A percentile compares a stretch with the other conserved stretches of the same genome.
Conservation (phyloP, 1,284 basidiomycete species). For the Cystobasidium pallidum region DNA sequence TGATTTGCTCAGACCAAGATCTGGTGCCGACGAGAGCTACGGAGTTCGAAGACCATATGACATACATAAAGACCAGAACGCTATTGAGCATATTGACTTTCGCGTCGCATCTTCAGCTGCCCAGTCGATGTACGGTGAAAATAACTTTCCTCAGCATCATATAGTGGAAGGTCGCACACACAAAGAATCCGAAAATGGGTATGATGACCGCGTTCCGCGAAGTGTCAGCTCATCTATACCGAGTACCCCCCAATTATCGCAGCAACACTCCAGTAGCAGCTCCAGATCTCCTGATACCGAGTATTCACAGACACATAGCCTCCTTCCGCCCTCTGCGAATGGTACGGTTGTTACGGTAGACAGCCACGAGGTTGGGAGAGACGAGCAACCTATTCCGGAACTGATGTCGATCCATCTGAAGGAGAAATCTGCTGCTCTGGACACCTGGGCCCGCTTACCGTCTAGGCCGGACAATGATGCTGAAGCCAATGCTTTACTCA, state of each 20-base stretch:
- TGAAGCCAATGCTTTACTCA: slow-evolving; percentile 33
- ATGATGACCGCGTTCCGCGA: background rate
- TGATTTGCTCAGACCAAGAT: background rate
- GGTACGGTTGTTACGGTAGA: background rate
- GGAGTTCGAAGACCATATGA: too few species aligned
- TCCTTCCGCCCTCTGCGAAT: background rate
- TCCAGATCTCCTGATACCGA: slow-evolving; percentile 10
- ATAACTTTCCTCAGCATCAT: background rate
- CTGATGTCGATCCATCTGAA: background rate
- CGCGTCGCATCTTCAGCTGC: background rate
- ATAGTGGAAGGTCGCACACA: background rate
- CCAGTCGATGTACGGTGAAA: background rate
- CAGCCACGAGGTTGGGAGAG: background rate
- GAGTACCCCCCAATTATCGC: slow-evolving; percentile 12
- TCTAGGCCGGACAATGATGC: slow-evolving; percentile 21
- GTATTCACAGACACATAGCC: background rate
- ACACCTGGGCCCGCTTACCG: slow-evolving; percentile 28
- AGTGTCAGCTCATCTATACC: background rate
- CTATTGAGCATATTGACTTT: background rate
- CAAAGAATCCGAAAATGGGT: background rate
- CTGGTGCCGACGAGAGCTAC: too few species aligned
- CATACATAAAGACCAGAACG: too few species aligned
- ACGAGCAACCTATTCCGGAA: slow-evolving; percentile 10
- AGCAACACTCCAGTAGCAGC: slow-evolving; percentile 10
- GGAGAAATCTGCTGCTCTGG: background rate